Conservation (phyloP, 257 asterid genomes). For the Ballota nigra region DNA sequence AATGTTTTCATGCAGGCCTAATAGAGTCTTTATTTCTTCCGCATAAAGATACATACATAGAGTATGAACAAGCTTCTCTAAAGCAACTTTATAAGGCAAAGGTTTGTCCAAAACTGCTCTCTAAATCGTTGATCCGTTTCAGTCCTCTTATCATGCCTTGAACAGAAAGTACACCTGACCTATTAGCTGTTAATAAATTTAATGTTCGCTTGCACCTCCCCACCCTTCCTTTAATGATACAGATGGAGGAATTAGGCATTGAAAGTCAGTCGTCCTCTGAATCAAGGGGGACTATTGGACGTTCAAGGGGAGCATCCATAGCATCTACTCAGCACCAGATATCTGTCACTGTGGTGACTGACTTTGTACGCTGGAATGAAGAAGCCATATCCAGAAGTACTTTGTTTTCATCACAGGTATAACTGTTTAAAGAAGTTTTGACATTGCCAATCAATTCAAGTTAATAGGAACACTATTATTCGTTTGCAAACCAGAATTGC, state of each 20-base stretch:
- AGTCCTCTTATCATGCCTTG: slow-evolving; percentile 7
- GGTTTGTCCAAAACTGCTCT: slow-evolving; percentile 44
- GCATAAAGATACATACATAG: slow-evolving; percentile 79
- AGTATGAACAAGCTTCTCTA: slow-evolving; percentile 92
- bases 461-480: neutral
- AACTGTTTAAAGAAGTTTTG: slow-evolving; percentile 11
- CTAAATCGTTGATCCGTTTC: slow-evolving; percentile 20
- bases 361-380: slow-evolving; percentile 96
- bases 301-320: slow-evolving; percentile 87
- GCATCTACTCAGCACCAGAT: slow-evolving; percentile 80
- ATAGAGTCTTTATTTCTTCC: slow-evolving; percentile 93
- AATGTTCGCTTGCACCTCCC: slow-evolving; percentile 13
- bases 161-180: neutral
- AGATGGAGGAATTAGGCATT: slow-evolving; percentile 90
- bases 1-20: slow-evolving; percentile 58
- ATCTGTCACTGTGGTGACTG: slow-evolving; percentile 85
- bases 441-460: neutral
- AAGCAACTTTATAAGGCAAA: slow-evolving; percentile 76
- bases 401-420: slow-evolving; percentile 81
- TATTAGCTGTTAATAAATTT: slow-evolving; percentile 13
- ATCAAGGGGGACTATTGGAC: slow-evolving; percentile 87
- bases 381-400: slow-evolving; percentile 88
- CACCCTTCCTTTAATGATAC: slow-evolving; percentile 24
- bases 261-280: slow-evolving; percentile 70
- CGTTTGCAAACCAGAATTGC: neutral